These are phyloP conservation scores for Nemania serpens DNA, from an alignment of 2,329 filamentous ascomycete species.

Conservation along the genomic window DNA sequence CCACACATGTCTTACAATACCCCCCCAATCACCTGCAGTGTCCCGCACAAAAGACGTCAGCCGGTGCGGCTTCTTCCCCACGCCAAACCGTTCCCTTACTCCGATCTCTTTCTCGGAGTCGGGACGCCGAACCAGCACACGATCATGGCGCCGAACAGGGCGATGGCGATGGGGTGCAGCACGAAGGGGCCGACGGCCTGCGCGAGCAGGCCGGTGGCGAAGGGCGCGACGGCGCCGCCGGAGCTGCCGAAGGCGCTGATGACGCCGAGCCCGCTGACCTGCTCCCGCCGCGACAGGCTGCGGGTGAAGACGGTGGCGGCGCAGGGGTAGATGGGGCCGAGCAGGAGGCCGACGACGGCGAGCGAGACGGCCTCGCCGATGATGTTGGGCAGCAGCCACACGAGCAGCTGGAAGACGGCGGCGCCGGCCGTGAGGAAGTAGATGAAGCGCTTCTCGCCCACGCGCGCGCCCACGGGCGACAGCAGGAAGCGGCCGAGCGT, in stretches of 20 bases:
- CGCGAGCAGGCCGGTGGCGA: constrained; percentile 67
- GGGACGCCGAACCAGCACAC: constrained; percentile 68
- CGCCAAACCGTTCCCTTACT: constrained; percentile 47
- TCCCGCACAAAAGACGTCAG: no score
- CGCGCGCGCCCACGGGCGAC: constrained; percentile 64
- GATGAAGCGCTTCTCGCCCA: constrained; percentile 75
- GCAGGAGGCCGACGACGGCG: constrained; percentile 71
- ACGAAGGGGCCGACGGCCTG: constrained; percentile 67
- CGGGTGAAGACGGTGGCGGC: constrained; percentile 67
- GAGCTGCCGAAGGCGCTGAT: constrained; percentile 72
- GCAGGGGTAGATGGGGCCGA: constrained; percentile 82
- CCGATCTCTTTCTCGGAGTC: constrained; percentile 60
- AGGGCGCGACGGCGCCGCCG: constrained; percentile 70
- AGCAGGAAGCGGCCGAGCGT: constrained; percentile 76
- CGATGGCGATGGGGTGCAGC: constrained; percentile 69
- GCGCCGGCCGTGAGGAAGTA: constrained; percentile 65
- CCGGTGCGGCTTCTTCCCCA: neutral
- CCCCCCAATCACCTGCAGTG: no score
- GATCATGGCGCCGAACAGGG: constrained; percentile 67
- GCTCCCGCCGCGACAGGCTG: constrained; percentile 61
- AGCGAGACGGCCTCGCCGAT: constrained; percentile 70
- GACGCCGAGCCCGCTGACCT: constrained; percentile 67
- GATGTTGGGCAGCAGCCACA: constrained; percentile 80
- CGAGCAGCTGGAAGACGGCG: constrained; percentile 71
- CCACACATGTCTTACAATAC: no score